Percentiles rank a stretch among this genome's conserved stretches.
Evolutionary conservation across 108 stramenopile genomes (phyloP).

Genomic region (Skeletonema menzelii): DNA sequence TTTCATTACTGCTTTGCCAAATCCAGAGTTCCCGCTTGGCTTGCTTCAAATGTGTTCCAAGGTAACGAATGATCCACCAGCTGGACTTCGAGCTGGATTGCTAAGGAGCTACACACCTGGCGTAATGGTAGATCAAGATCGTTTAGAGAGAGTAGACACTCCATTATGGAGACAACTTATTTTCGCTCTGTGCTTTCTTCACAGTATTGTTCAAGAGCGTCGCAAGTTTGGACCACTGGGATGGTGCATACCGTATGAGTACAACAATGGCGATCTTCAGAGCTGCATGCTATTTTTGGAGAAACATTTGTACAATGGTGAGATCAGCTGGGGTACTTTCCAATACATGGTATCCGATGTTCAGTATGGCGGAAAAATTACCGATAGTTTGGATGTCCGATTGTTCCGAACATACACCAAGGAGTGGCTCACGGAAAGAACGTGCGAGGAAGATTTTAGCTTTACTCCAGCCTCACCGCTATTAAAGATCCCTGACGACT

Average conservation of each 20-base stretch:
- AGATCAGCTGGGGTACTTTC: conserved; percentile 89
- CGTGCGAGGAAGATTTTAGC: conserved; percentile 71
- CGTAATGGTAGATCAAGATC: conserved; percentile 92
- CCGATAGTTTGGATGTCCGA: conserved; percentile 87
- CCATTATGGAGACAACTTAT: conserved; percentile 82
- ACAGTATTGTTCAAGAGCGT: conserved; percentile 90
- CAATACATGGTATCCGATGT: conserved; percentile 94
- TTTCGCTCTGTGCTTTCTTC: conserved; percentile 79
- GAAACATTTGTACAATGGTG: conserved; percentile 90
- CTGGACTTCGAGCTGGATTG: conserved; percentile 86
- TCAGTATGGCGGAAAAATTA: conserved; percentile 95
- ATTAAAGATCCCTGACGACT: conserved; percentile 77
- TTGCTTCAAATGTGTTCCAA: conserved; percentile 93
- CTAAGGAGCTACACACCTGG: conserved; percentile 84
- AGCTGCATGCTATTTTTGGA: conserved; percentile 92
- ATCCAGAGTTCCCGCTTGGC: conserved; percentile 87
- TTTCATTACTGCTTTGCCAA: conserved; percentile 90
- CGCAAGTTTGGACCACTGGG: conserved; percentile 92
- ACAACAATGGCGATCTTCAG: conserved; percentile 89
- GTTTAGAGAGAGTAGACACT: conserved; percentile 88
- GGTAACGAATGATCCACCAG: conserved; percentile 92
- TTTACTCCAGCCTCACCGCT: conserved; percentile 78
- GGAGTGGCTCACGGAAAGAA: conserved; percentile 82
- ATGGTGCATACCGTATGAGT: conserved; percentile 94
- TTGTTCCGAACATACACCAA: conserved; percentile 86